Conservation (phyloP, 2,329 filamentous ascomycete genomes). For the Ploettnerulaceae sp. region DNA sequence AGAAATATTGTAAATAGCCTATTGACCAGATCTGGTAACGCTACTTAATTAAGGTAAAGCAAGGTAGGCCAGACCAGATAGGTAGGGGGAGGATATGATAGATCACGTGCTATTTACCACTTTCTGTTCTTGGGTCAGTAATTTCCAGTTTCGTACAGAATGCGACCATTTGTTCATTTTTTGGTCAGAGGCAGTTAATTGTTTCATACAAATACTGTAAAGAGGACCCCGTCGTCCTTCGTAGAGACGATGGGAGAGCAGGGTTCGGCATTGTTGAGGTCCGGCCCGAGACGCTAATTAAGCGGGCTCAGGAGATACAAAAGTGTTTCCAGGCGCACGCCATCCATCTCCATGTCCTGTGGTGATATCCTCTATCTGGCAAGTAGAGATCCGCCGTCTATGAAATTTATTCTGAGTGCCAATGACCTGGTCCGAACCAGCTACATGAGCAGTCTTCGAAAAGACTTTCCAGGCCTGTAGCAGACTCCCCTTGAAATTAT, state of each 20-base stretch:
- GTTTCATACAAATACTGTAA: neutral
- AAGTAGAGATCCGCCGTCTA: neutral
- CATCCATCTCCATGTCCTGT: neutral
- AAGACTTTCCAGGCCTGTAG: constrained; percentile 4
- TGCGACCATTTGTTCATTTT: neutral
- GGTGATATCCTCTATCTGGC: neutral
- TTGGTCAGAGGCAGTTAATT: neutral
- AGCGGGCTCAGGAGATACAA: constrained; percentile 3
- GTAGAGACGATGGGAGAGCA: neutral
- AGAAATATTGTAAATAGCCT: too few species aligned
- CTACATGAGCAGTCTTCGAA: neutral
- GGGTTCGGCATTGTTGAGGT: neutral
- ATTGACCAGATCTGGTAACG: too few species aligned
- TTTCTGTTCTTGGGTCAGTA: neutral
- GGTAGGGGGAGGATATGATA: neutral
- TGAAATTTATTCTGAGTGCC: neutral
- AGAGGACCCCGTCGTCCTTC: too few species aligned
- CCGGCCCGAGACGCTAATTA: constrained; percentile 5
- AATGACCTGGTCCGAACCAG: neutral
- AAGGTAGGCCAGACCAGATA: neutral
- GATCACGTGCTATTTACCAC: neutral
- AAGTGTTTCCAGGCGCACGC: neutral
- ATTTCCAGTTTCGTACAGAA: neutral
- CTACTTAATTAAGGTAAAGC: too few species aligned
- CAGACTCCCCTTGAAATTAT: constrained; percentile 6